Percentiles rank a stretch among this genome's conserved stretches.
phyloP scores from a whole-genome alignment of 108 stramenopile species.

The Cyclostephanos tholiformis region DNA sequence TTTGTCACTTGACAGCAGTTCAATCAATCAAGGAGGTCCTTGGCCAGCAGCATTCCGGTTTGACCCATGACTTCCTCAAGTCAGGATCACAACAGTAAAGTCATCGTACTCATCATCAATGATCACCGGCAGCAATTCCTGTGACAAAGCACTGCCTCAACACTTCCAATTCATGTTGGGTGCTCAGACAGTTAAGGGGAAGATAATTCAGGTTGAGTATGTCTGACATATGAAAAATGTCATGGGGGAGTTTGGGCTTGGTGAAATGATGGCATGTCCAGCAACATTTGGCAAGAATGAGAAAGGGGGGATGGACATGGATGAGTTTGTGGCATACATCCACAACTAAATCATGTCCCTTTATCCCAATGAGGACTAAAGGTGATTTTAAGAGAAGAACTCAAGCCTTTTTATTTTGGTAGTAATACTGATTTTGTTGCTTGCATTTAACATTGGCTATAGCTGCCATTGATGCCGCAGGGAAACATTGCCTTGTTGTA shows the following conservation, averaged over 20 bases:
- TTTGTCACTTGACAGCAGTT: too few relatives aligned
- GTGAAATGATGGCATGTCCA: neutral
- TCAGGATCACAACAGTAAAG: neutral
- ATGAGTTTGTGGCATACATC: too few relatives aligned
- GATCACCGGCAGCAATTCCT: constrained; percentile 4
- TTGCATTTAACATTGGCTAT: too few relatives aligned
- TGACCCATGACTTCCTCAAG: neutral
- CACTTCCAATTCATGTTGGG: neutral
- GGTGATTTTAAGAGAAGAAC: too few relatives aligned
- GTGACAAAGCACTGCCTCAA: neutral
- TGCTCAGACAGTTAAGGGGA: too few relatives aligned
- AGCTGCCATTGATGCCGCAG: too few relatives aligned
- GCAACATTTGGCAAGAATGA: too few relatives aligned
- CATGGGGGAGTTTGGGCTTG: neutral
- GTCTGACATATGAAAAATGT: neutral
- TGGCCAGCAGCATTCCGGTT: neutral
- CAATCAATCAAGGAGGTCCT: neutral
- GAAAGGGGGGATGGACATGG: too few relatives aligned
- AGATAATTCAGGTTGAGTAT: too few relatives aligned
- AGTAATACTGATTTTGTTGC: too few relatives aligned
- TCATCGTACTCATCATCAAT: neutral
- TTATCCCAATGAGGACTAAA: constrained; percentile 20
- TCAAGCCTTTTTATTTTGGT: too few relatives aligned
- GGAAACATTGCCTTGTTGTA: too few relatives aligned
- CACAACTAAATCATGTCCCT: constrained; percentile 15